phyloP scores from a whole-genome alignment of 1,139 yeast species.

The Debaryomyces nepalensis region DNA sequence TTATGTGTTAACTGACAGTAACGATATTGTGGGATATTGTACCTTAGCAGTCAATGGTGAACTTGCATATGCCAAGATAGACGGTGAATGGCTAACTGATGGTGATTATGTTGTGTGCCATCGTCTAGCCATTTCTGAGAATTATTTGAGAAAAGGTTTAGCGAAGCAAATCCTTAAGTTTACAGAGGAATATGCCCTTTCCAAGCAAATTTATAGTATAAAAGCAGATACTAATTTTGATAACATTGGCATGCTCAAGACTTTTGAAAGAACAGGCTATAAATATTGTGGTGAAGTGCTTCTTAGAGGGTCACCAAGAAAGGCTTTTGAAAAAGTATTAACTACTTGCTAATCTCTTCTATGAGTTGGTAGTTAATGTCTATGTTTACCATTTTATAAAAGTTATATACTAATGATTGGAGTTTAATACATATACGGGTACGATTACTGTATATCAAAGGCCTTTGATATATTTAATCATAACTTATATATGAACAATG shows the following conservation, averaged over 20 bases:
- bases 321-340: slow-evolving; percentile 1
- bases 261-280: slow-evolving; percentile 1
- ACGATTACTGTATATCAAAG: too few species aligned
- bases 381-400: not conserved
- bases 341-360: not conserved
- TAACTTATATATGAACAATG: too few species aligned
- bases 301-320: not conserved
- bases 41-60: not conserved
- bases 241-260: slow-evolving; percentile 1
- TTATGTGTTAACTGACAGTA: not conserved
- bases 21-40: not conserved
- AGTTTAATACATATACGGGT: too few species aligned
- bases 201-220: not conserved
- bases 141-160: not conserved
- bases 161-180: not conserved
- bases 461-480: too few species aligned
- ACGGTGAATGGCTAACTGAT: slow-evolving; percentile 1
- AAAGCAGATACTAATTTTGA: slow-evolving; percentile 2
- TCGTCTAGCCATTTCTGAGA: not conserved
- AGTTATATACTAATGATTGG: too few species aligned
- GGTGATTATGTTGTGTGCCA: not conserved
- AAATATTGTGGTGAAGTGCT: slow-evolving; percentile 1
- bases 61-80: slow-evolving; percentile 1
- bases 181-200: not conserved
- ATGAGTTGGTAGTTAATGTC: not conserved